These are phyloP conservation scores for Monsonia emarginata DNA, from an alignment of 441 rosid genomes.

Conservation along the genomic window DNA sequence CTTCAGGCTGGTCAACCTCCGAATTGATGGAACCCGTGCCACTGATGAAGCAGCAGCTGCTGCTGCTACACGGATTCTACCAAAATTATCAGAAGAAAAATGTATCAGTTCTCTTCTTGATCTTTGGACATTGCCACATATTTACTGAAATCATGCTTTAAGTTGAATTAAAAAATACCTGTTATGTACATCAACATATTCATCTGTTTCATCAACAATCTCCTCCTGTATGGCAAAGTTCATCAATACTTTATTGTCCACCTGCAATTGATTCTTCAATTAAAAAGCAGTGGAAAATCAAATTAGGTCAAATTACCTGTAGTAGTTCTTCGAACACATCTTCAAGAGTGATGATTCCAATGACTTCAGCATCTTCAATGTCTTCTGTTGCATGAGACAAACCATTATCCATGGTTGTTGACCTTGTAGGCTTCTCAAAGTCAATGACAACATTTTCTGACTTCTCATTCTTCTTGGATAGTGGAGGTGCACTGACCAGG, in stretches of 20 bases:
- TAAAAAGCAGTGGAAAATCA: background rate
- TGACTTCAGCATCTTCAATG: constrained; percentile 80
- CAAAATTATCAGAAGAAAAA: background rate
- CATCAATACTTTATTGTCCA: constrained; percentile 1
- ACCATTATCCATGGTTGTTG: constrained; percentile 14
- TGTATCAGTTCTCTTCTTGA: background rate
- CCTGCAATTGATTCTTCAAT: constrained; percentile 10
- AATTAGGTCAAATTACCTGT: constrained; percentile 34
- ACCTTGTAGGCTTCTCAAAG: constrained; percentile 43
- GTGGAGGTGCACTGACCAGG: constrained; percentile 53
- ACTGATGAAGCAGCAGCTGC: constrained; percentile 95
- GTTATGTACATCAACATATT: constrained; percentile 90
- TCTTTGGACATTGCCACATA: background rate
- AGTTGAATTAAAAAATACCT: constrained; percentile 31
- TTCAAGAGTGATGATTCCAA: constrained; percentile 91
- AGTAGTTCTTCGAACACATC: constrained; percentile 94
- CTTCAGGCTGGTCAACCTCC: constrained; percentile 55
- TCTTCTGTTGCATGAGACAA: constrained; percentile 44
- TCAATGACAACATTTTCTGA: constrained; percentile 46
- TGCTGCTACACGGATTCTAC: constrained; percentile 94
- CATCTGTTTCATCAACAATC: constrained; percentile 97
- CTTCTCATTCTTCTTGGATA: constrained; percentile 41
- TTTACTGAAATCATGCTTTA: background rate
- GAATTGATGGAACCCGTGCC: constrained; percentile 79
- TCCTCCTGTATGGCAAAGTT: constrained; percentile 50